Percentiles rank a stretch among this genome's conserved stretches.
phyloP scores from a whole-genome alignment of 495 filamentous ascomycete species.

The Clavariopsis aquatica region DNA sequence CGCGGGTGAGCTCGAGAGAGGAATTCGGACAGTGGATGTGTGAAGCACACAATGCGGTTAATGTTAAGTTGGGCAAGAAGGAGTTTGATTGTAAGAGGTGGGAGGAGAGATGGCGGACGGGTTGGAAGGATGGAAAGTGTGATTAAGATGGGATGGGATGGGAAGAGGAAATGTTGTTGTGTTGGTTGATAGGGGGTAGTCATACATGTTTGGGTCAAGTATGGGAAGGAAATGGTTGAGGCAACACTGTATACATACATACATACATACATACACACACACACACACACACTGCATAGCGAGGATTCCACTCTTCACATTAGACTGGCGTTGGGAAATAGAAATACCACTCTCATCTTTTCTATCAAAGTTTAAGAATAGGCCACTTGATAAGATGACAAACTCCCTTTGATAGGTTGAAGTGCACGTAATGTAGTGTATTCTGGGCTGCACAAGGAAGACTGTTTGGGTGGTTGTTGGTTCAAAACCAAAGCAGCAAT shows the following conservation, averaged over 20 bases:
- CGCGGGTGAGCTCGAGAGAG: slow-evolving; percentile 63
- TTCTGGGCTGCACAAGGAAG: too few species aligned
- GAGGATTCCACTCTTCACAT: slow-evolving; percentile 23
- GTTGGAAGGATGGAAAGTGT: slow-evolving; percentile 80
- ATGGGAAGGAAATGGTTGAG: not conserved
- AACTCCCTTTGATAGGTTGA: too few species aligned
- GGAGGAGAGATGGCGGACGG: slow-evolving; percentile 93
- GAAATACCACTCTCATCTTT: slow-evolving; percentile 7
- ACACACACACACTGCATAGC: slow-evolving; percentile 17
- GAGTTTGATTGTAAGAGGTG: slow-evolving; percentile 88
- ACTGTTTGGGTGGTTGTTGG: too few species aligned
- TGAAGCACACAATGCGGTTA: slow-evolving; percentile 96
- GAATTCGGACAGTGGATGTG: slow-evolving; percentile 95
- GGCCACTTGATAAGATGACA: too few species aligned
- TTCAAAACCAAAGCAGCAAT: not conserved
- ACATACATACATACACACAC: too few species aligned
- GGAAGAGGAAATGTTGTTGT: not conserved
- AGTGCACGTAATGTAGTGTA: too few species aligned
- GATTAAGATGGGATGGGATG: slow-evolving; percentile 38
- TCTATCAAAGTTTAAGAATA: not conserved
- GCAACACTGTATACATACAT: slow-evolving; percentile 6
- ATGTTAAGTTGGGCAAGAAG: slow-evolving; percentile 87
- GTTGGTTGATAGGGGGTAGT: not conserved
- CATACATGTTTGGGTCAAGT: not conserved
- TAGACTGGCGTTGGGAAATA: slow-evolving; percentile 14